Evolutionary conservation across 1,139 yeast genomes (phyloP), one percentile per base, ranked within the genome.

Genomic region (Hyphopichia wangnamkhiaoensis): DNA sequence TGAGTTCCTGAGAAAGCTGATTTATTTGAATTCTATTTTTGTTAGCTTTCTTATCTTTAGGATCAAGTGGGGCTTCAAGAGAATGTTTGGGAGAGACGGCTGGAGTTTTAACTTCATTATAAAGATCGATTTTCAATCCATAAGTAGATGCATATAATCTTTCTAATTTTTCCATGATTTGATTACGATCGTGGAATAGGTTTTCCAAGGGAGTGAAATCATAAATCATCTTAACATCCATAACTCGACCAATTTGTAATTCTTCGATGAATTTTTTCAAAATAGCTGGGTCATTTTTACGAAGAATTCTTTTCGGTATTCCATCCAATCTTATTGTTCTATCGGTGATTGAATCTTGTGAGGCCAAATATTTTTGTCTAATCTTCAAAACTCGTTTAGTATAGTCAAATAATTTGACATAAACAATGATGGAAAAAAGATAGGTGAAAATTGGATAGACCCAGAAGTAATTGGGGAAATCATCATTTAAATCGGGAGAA

Each of bases 321-420:
- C 98, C 98, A 33, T 94, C 85, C 19, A 93, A 62, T 43, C 94
- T 70, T 39, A 93, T 86, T 0, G 98, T 93, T 53, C 97, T 72
- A 68, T 93, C 98, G 0, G 98, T 90, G 39, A 93, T 79, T 5
- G 96, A 84, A 58, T 87, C 85, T 58, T 91, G 98, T 37, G 82
- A 78, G 0, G 98, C 98, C 48, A 93, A 68, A 56, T 87, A 87
- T 47, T 74, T 71, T 58, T 93, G 98, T 42, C 98, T 75, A 16
- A 86, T 82, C 42, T 74, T 71, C 21, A 91, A 84, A 30, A 93
- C 89, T 42, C 75, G 69, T 44, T 75, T 73, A 0, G 97, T 88
- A 50, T 83, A 93, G 24, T 78, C 68, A 50, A 82, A 74, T 40
- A 91, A 60, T 49, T 80, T 74, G 46, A 75, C 73, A 37, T 82